A percentile compares a stretch with the other conserved stretches of the same genome.
These are phyloP conservation scores for Gastrolobium villosum DNA, from an alignment of 306 rosid species.

Conservation along the genomic window DNA sequence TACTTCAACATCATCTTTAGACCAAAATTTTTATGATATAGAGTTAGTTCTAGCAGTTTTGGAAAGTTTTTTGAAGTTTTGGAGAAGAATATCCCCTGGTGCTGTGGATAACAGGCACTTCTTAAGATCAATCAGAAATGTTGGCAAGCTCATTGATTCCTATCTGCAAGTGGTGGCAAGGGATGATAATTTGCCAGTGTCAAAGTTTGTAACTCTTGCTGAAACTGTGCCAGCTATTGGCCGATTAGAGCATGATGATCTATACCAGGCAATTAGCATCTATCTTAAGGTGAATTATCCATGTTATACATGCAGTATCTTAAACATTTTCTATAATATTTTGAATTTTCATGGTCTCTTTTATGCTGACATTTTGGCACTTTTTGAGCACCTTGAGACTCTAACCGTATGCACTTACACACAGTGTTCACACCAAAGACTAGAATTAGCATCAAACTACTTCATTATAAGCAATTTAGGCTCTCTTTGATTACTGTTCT, in stretches of 20 bases:
- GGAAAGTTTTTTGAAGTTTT: slow-evolving; percentile 75
- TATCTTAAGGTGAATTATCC: slow-evolving; percentile 79
- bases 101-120: slow-evolving; percentile 60
- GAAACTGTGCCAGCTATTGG: slow-evolving; percentile 87
- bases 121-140: slow-evolving; percentile 67
- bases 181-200: slow-evolving; percentile 77
- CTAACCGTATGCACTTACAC: not conserved
- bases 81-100: slow-evolving; percentile 75
- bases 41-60: slow-evolving; percentile 78
- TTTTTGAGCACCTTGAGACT: slow-evolving; percentile 26
- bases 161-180: slow-evolving; percentile 87
- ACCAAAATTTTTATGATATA: slow-evolving; percentile 67
- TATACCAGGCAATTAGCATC: slow-evolving; percentile 89
- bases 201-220: slow-evolving; percentile 71
- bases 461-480: slow-evolving; percentile 16
- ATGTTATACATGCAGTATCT: slow-evolving; percentile 5
- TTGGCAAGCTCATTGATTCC: slow-evolving; percentile 87
- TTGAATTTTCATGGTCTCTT: slow-evolving; percentile 1
- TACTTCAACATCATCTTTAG: slow-evolving; percentile 61
- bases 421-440: not conserved
- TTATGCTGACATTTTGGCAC: not conserved
- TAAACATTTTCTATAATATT: not conserved
- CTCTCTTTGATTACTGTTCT: too few relatives aligned
- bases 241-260: slow-evolving; percentile 74
- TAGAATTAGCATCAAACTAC: not conserved